Percentiles rank a stretch among this genome's conserved stretches.
These are phyloP conservation scores for Epichloe bromicola DNA, from an alignment of 2,329 filamentous ascomycete genomes.

Conservation along the genomic window DNA sequence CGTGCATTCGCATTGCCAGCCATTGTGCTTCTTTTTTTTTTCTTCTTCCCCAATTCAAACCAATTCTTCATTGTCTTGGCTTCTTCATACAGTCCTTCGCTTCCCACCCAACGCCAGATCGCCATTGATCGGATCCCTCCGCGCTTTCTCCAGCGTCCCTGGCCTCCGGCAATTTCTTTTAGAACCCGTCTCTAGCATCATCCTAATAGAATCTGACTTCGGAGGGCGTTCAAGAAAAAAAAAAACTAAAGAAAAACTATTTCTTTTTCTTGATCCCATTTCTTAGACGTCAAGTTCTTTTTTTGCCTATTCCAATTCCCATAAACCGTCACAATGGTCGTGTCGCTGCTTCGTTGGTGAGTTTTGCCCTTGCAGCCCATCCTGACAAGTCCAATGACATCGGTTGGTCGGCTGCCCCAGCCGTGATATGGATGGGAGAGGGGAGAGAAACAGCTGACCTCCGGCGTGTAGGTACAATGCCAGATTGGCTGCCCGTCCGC, in stretches of 20 bases:
- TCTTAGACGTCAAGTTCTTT: not conserved
- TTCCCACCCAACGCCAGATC: not conserved
- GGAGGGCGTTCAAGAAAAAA: not conserved
- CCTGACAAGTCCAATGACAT: not conserved
- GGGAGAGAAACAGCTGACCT: slow-evolving; percentile 5
- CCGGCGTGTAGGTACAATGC: slow-evolving; percentile 62
- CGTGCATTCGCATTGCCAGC: no score
- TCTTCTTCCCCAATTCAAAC: not conserved
- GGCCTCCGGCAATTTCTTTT: not conserved
- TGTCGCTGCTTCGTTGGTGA: slow-evolving; percentile 20
- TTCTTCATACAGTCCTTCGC: not conserved
- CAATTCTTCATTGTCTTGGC: no score
- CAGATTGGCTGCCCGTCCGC: slow-evolving; percentile 64
- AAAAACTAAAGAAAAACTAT: no score
- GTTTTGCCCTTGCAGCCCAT: not conserved
- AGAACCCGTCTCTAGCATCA: not conserved
- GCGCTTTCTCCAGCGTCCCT: not conserved
- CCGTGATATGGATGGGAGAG: not conserved
- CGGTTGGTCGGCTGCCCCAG: not conserved
- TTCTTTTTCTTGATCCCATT: not conserved
- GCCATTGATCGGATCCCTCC: not conserved
- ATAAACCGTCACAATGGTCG: slow-evolving; percentile 5
- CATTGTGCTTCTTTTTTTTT: not conserved
- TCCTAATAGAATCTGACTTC: not conserved
- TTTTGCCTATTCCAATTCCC: not conserved